Percentiles rank a stretch among this genome's conserved stretches.
Conservation (phyloP, 2,329 filamentous ascomycete genomes). For the Xylaria sp. region DNA sequence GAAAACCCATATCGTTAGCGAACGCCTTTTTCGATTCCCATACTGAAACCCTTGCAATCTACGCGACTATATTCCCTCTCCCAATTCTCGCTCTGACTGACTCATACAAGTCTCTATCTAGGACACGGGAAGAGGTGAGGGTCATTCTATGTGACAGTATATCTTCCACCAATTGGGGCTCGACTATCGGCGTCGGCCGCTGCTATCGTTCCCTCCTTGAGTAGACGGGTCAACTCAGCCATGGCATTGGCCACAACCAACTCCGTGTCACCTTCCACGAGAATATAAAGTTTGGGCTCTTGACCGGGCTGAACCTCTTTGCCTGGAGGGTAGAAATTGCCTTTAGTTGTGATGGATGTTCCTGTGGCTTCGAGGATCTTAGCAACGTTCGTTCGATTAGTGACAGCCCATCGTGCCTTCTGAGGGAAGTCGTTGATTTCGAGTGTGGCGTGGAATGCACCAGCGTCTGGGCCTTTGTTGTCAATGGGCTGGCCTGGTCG, state of each 20-base stretch:
- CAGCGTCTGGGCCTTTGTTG: conserved; percentile 97
- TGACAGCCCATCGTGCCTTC: conserved; percentile 98
- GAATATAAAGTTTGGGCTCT: conserved; percentile 95
- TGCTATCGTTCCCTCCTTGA: conserved; percentile 91
- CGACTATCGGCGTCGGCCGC: conserved; percentile 88
- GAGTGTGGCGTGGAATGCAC: conserved; percentile 94
- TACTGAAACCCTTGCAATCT: neutral
- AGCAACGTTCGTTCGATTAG: conserved; percentile 96
- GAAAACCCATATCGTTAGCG: conserved; percentile 11
- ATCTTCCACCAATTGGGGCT: conserved; percentile 82
- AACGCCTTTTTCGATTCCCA: conserved; percentile 29
- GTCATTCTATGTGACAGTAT: conserved; percentile 78
- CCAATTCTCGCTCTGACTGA: neutral
- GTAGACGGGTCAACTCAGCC: conserved; percentile 84
- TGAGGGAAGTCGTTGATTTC: conserved; percentile 99
- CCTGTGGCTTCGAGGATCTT: conserved; percentile 97
- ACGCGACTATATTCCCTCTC: neutral
- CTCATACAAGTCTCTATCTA: conserved; percentile 1
- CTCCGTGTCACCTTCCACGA: conserved; percentile 97
- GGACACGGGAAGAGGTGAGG: neutral
- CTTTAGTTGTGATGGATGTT: conserved; percentile 97
- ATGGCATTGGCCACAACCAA: conserved; percentile 90
- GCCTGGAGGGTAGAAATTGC: conserved; percentile 84
- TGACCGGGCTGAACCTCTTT: conserved; percentile 81
- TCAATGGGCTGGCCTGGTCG: conserved; percentile 94